Percentiles rank a stretch among this genome's conserved stretches.
phyloP scores from a whole-genome alignment of 768 basidiomycete species.

The Boletus tylopilopsis region DNA sequence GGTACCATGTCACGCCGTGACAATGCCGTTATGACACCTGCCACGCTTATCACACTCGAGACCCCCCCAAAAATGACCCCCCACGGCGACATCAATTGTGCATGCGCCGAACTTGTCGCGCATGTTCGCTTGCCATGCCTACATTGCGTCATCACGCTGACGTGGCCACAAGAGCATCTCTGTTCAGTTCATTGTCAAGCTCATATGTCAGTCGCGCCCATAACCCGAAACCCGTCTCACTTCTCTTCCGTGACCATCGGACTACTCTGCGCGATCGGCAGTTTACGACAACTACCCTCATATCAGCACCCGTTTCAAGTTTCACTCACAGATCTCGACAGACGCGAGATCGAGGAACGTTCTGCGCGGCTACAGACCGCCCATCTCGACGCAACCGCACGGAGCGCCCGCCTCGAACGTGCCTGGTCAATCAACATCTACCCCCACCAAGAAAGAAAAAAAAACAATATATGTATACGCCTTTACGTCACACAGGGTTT shows the following conservation, averaged over 20 bases:
- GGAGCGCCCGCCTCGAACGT: background rate
- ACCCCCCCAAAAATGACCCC: constrained; percentile 26
- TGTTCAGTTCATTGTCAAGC: background rate
- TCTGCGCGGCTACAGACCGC: too few species aligned
- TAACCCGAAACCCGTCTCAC: too few species aligned
- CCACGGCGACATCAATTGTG: constrained; percentile 3
- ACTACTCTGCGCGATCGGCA: too few species aligned
- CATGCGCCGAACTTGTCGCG: constrained; percentile 8
- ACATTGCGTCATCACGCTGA: background rate
- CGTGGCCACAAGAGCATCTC: background rate
- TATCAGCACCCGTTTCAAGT: too few species aligned
- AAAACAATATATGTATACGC: too few species aligned
- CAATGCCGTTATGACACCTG: constrained; percentile 14
- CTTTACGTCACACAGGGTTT: too few species aligned
- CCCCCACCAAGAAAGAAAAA: too few species aligned
- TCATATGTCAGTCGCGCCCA: too few species aligned
- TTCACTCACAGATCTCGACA: too few species aligned
- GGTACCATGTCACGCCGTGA: constrained; percentile 24
- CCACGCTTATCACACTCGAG: constrained; percentile 14
- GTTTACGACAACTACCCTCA: too few species aligned
- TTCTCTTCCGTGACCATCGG: too few species aligned
- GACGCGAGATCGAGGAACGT: too few species aligned
- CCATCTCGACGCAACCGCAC: background rate
- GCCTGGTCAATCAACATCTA: background rate
- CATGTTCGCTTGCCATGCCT: background rate